phyloP scores from a whole-genome alignment of 768 basidiomycete species.

The Leucocoprinus birnbaumii region DNA sequence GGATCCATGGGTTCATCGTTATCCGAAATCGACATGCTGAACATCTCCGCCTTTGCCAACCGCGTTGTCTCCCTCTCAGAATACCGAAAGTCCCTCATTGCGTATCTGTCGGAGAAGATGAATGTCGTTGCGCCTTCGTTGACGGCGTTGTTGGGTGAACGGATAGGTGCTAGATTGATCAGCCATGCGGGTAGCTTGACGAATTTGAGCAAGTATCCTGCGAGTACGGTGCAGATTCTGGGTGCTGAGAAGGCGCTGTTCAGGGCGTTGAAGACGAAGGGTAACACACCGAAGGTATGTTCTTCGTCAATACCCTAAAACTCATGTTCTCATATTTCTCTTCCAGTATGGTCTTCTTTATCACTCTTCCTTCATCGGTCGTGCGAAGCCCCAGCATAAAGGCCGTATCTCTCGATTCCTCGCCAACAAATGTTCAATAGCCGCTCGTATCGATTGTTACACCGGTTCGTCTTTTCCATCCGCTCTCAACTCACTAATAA shows the following conservation, averaged over 20 bases:
- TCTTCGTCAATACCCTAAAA: background rate
- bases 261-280: slow-evolving; percentile 96
- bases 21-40: slow-evolving; percentile 91
- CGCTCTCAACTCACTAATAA: background rate
- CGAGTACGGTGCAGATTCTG: slow-evolving; percentile 95
- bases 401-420: slow-evolving; percentile 98
- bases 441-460: slow-evolving; percentile 95
- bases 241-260: slow-evolving; percentile 98
- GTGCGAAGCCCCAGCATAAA: slow-evolving; percentile 92
- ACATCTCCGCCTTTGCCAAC: slow-evolving; percentile 87
- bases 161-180: slow-evolving; percentile 89
- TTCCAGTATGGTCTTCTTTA: slow-evolving; percentile 97
- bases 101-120: slow-evolving; percentile 95
- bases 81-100: slow-evolving; percentile 87
- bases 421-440: slow-evolving; percentile 98
- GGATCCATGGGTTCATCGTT: slow-evolving; percentile 94
- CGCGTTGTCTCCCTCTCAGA: slow-evolving; percentile 91
- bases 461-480: slow-evolving; percentile 48
- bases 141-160: slow-evolving; percentile 87
- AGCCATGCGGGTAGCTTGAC: slow-evolving; percentile 96
- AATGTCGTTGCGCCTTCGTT: slow-evolving; percentile 93
- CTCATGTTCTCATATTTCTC: slow-evolving; percentile 2
- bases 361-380: slow-evolving; percentile 95
- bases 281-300: slow-evolving; percentile 92
- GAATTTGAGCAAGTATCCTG: slow-evolving; percentile 97